Evolutionary conservation across 2,329 filamentous ascomycete genomes (phyloP), one percentile per base, ranked within the genome.

Genomic region (Exophiala calicioides): DNA sequence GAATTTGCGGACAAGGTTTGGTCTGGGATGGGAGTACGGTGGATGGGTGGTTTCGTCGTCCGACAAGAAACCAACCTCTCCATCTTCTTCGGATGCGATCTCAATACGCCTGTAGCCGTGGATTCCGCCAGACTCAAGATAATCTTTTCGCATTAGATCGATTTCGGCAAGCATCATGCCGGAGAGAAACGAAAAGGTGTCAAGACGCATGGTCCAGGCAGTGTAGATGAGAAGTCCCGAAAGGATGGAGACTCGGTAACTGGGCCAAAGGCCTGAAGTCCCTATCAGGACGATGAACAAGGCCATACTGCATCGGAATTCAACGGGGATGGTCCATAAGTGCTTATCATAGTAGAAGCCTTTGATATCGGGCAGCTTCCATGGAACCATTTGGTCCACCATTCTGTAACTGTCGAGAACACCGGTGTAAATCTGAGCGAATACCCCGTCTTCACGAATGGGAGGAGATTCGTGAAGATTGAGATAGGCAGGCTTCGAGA

Each of bases 321-420:
- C 69, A 7, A 72, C 64, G 1, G 69, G 68, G 18, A 73, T 72
- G 2, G 69, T 72, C 70, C 70, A 73, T 1, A 73, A 59, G 46
- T 73, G 70, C 12, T 66, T 67, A 33, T 71, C 44, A 20, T 52
- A 44, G 23, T 40, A 26, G n/a, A 27, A 39, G 18, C 32, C 34
- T 10, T 26, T 16, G 20, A 47, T n/a, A 18, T 36, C 44, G 32
- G 26, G 31, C 10, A 29, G 32, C 7, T 39, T 39, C 46, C 46
- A 49, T 5, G 46, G 39, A 26, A 49, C 27, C 5, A 39, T 49
- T 24, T 49, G 43, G 39, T 49, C 46, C 8, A 35, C 16, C 23
- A 49, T 24, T 15, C 46, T 38, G 24, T 43, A 49, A 16, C 46
- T 44, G 18, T 49, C 39, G 19, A 36, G 37, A 9, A 49, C 27